These are phyloP conservation scores for Porodaedalea pini DNA, from an alignment of 1,284 basidiomycete genomes.

Conservation along the genomic window DNA sequence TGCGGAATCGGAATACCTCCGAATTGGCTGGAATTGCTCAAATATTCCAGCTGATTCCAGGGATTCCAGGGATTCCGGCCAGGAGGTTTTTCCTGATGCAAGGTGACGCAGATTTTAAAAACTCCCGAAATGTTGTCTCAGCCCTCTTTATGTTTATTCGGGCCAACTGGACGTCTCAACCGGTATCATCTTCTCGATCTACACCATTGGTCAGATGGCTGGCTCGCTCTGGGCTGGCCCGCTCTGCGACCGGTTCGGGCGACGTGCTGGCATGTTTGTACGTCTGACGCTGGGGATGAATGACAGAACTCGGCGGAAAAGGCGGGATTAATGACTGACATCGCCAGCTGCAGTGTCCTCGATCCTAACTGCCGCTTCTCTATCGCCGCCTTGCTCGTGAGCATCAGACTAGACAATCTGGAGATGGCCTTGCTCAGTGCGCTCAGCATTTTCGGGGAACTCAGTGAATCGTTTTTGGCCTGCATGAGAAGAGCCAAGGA, in stretches of 20 bases:
- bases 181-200: constrained; percentile 27
- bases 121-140: background rate
- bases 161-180: constrained; percentile 21
- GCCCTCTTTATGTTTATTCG: constrained; percentile 11
- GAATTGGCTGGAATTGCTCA: too few relatives aligned
- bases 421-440: too few relatives aligned
- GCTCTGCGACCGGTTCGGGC: constrained; percentile 29
- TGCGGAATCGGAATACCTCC: too few relatives aligned
- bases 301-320: constrained; percentile 42
- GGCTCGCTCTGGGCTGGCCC: constrained; percentile 27
- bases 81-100: too few relatives aligned
- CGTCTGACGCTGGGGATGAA: constrained; percentile 24
- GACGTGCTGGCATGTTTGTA: constrained; percentile 33
- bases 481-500: too few relatives aligned
- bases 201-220: constrained; percentile 27
- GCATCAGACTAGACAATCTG: background rate
- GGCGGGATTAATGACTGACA: constrained; percentile 27
- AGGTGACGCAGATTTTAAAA: constrained; percentile 3
- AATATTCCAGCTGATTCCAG: too few relatives aligned
- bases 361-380: constrained; percentile 42
- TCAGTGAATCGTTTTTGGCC: constrained; percentile 5
- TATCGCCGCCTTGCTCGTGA: constrained; percentile 44
- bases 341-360: constrained; percentile 39
- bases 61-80: too few relatives aligned
- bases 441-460: too few relatives aligned